Evolutionary conservation across 73 alveolate genomes (phyloP).

Genomic region (Tetrahymena borealis): DNA sequence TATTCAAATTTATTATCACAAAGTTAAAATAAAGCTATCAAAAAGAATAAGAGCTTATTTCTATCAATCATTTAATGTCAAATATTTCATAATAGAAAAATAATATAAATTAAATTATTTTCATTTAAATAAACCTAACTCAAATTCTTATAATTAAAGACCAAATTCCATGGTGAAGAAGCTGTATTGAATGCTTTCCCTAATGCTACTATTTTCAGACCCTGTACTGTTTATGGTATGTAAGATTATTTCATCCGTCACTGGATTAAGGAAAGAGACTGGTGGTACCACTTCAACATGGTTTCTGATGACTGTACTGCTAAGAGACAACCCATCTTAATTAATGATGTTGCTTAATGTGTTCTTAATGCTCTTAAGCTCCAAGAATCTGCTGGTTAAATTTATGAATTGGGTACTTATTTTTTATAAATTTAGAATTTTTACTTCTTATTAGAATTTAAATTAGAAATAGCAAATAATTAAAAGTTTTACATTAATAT

Average conservation of each 20-base stretch:
- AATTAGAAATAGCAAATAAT: too few relatives aligned
- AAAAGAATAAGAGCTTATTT: too few relatives aligned
- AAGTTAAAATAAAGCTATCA: too few relatives aligned
- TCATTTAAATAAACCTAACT: too few relatives aligned
- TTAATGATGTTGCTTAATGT: constrained; percentile 47
- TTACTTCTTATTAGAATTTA: too few relatives aligned
- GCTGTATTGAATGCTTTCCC: constrained; percentile 52
- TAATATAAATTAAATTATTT: too few relatives aligned
- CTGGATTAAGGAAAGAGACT: constrained; percentile 28
- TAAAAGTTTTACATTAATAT: too few relatives aligned
- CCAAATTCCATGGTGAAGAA: constrained; percentile 53
- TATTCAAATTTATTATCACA: too few relatives aligned
- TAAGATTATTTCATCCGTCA: constrained; percentile 38
- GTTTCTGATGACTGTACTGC: constrained; percentile 51
- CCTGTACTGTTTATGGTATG: constrained; percentile 45
- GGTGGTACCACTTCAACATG: constrained; percentile 33
- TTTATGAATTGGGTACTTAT: constrained; percentile 28
- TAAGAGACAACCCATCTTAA: constrained; percentile 46
- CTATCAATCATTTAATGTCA: too few relatives aligned
- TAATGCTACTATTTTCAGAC: constrained; percentile 53
- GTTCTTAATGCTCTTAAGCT: constrained; percentile 44
- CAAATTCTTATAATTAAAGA: constrained; percentile 30
- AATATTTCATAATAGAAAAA: too few relatives aligned
- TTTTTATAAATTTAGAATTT: too few relatives aligned
- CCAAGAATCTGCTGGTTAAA: constrained; percentile 47